Evolutionary conservation across 2,329 filamentous ascomycete genomes (phyloP).

Genomic region (Zymoseptoria pseudotritici): DNA sequence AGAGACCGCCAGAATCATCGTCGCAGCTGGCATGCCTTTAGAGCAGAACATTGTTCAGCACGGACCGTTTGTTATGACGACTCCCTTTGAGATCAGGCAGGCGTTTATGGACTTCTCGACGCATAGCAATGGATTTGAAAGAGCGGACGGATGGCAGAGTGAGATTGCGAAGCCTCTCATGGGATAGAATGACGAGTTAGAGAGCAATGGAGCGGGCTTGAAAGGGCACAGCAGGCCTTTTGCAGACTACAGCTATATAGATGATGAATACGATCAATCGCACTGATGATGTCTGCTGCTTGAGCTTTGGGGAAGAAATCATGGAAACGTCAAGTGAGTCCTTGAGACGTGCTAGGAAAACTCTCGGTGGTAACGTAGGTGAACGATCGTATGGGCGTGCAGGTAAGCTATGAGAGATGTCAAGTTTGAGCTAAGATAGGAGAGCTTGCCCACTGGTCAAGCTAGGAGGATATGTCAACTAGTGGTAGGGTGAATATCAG

Average conservation of each 20-base stretch:
- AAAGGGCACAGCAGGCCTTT: not conserved
- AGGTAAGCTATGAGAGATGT: no score
- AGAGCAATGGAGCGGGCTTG: not conserved
- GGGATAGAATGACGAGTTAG: not conserved
- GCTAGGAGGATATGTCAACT: no score
- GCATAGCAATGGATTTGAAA: constrained; percentile 69
- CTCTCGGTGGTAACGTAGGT: no score
- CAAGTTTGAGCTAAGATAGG: no score
- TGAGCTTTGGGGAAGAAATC: no score
- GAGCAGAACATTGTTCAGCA: constrained; percentile 78
- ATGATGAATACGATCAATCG: no score
- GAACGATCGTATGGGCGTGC: no score
- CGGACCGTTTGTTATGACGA: constrained; percentile 73
- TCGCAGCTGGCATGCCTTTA: constrained; percentile 71
- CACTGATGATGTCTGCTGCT: no score
- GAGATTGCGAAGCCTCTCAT: constrained; percentile 67
- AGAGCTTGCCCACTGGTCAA: no score
- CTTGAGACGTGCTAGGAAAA: no score
- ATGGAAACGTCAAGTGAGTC: no score
- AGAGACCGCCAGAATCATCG: constrained; percentile 53
- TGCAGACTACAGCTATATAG: not conserved
- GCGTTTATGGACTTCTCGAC: constrained; percentile 69
- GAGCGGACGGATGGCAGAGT: constrained; percentile 70
- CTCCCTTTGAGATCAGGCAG: constrained; percentile 65
- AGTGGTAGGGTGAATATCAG: no score